Evolutionary conservation across 2,329 filamentous ascomycete species (phyloP), one percentile per base, ranked within the genome.

Genomic region (Thelonectria blattea): DNA sequence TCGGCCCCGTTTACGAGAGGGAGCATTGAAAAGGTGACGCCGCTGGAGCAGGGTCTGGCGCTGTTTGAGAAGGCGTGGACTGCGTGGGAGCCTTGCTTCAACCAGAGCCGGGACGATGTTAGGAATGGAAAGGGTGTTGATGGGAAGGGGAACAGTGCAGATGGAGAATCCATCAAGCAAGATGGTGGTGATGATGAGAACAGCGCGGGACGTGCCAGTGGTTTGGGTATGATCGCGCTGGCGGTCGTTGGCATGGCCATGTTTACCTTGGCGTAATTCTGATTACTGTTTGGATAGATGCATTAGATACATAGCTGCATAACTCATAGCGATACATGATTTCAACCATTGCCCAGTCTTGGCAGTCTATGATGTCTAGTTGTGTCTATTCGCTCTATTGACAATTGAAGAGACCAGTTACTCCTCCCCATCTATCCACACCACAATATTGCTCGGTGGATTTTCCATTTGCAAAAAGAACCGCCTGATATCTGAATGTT

Each of bases 361-460:
- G n/a, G n/a, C 14, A 34, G 32, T 34, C 9, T 10, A 34, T 34
- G 14, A 8, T 34, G 32, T 24, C 22, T 24, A 24, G 3, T 24
- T 6, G 32, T 34, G 32, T 24, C 22, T 24, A 24, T 24, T 24
- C 22, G 6, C 22, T 24, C 22, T 24, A 24, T 24, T n/a, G n/a
- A n/a, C n/a, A n/a, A n/a, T n/a, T n/a, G n/a, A n/a, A n/a, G n/a
- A n/a, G n/a, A n/a, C n/a, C n/a, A n/a, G n/a, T n/a, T 27, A 27
- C n/a, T 49, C 71, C 14, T 76, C 75, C 52, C 76, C 76, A 61
- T 82, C 80, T 0, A 79, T 74, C 80, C 80, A 83, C 8, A 82
- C 70, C 0, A 83, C 79, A 51, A 82, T 78, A 63, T 83, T 82
- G 8, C 27, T 15, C 4, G 78, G 79, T 54, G 73, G 71, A 60